Conservation (phyloP, 75 land plant species). For the Azolla pinnata region DNA sequence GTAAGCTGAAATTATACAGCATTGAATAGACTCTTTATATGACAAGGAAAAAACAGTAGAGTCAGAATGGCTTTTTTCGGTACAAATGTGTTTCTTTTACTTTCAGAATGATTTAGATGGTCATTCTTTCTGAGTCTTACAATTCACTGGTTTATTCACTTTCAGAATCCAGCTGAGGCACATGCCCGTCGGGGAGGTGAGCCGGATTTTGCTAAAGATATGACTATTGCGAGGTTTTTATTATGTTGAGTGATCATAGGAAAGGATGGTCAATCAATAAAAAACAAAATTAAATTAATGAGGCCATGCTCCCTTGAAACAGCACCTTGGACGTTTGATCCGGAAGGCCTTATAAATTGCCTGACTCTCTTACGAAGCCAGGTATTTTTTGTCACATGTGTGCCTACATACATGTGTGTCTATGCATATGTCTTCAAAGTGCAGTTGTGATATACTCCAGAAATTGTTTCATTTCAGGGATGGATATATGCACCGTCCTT, state of each 20-base stretch:
- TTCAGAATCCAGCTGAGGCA: conserved; percentile 89
- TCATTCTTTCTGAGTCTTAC: neutral
- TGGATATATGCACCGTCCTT: conserved; percentile 85
- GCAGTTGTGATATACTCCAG: neutral
- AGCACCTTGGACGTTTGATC: conserved; percentile 98
- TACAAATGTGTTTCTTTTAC: neutral
- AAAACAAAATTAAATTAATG: neutral
- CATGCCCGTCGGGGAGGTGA: conserved; percentile 99
- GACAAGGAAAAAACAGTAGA: too few species aligned
- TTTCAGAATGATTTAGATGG: neutral
- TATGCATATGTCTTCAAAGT: too few species aligned
- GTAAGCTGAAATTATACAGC: too few species aligned
- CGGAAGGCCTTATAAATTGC: conserved; percentile 42
- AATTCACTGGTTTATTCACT: neutral
- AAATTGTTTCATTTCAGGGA: conserved; percentile 36
- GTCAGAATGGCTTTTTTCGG: neutral
- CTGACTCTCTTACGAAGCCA: conserved; percentile 29
- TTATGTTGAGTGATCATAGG: neutral
- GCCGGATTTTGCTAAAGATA: conserved; percentile 3
- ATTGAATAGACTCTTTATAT: too few species aligned
- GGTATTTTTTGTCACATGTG: neutral
- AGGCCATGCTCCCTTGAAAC: conserved; percentile 6
- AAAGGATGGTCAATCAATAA: neutral
- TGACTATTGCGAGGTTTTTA: neutral
- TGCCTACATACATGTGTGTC: neutral